Base-by-base conservation (phyloP, 148 eudicot species). In the Persicaria tinctoria region DNA sequence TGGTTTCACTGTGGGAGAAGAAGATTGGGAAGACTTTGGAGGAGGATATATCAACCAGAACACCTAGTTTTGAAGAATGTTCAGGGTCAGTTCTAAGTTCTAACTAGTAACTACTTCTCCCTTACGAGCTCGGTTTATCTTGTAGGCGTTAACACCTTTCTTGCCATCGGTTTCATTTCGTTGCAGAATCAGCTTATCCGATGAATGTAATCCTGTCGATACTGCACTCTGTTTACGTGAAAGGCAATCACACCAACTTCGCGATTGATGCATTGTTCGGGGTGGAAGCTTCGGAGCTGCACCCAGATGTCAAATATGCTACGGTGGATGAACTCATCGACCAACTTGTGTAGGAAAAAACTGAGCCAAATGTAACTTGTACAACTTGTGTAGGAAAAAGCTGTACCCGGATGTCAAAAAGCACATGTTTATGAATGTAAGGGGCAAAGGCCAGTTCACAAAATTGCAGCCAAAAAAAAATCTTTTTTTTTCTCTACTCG, bases 261-360 rank as follows among this genome's bases (percentile, higher is more conserved):
- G 82, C 77, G 62, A 90, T 87, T 9, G 85, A 90, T 23, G 85
- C 92, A 3, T 82, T 89, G 0, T 80, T 84, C 44, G 91, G 88
- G 20, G 86, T 87, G 27, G 95, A 92, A 79, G 93, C 95, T 70
- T 83, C 97, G 16, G 85, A 83, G 81, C 87, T 92, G 12, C 90
- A 90, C 78, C 91, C 96, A 0, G 96, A 90, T 76, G 89, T 92
- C n/a, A 82, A 86, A 70, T 92, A 89, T 82, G 84, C 86, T 23
- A 85, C 88, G 3, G 83, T 86, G 17, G 90, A 89, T 13, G 87
- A 88, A 54, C 85, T 82, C 80, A 88, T 92, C 49, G 59, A 78
- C 57, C 83, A 51, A 47, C 83, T 85, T 75, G 83, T 78, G 53
- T 86, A 51, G 57, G 41, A 32, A 32, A 32, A 32, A 32, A 1